These are phyloP conservation scores for Teunomyces stri DNA, from an alignment of 805 yeast species.

Conservation along the genomic window DNA sequence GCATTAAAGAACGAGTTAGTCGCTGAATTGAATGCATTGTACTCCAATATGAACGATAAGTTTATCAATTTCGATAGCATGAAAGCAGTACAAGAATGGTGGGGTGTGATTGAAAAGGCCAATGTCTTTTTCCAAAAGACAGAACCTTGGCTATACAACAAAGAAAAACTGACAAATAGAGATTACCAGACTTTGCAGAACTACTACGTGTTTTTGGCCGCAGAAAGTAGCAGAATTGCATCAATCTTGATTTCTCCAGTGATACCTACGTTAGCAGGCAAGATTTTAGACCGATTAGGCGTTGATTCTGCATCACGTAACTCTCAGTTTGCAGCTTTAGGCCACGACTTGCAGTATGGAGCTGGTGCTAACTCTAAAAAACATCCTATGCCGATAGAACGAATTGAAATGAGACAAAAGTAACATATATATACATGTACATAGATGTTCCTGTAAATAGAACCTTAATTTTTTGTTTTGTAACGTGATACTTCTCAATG, in stretches of 20 bases:
- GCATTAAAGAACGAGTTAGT: slow-evolving; percentile 23
- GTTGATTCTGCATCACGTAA: slow-evolving; percentile 47
- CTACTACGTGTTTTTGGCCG: slow-evolving; percentile 57
- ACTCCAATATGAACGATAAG: slow-evolving; percentile 38
- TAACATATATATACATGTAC: background rate
- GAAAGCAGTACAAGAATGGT: slow-evolving; percentile 54
- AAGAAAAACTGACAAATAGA: slow-evolving; percentile 14
- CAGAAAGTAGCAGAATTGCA: slow-evolving; percentile 67
- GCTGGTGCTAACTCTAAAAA: slow-evolving; percentile 44
- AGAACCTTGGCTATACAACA: slow-evolving; percentile 70
- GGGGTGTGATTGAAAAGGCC: slow-evolving; percentile 57
- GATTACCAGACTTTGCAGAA: slow-evolving; percentile 30
- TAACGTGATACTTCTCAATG: background rate
- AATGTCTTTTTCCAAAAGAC: slow-evolving; percentile 66
- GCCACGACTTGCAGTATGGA: slow-evolving; percentile 65
- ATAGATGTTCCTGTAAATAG: background rate
- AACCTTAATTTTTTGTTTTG: background rate
- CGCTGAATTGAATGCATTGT: slow-evolving; percentile 31
- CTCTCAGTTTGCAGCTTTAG: slow-evolving; percentile 46
- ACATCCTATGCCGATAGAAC: slow-evolving; percentile 50
- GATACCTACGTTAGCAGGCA: slow-evolving; percentile 60
- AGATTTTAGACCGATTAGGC: slow-evolving; percentile 60
- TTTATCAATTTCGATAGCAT: slow-evolving; percentile 51
- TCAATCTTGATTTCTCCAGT: slow-evolving; percentile 70
- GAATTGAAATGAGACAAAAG: slow-evolving; percentile 12